Percentiles rank a stretch among this genome's conserved stretches.
Conservation (phyloP, 805 yeast genomes). For the Candida succiphila region DNA sequence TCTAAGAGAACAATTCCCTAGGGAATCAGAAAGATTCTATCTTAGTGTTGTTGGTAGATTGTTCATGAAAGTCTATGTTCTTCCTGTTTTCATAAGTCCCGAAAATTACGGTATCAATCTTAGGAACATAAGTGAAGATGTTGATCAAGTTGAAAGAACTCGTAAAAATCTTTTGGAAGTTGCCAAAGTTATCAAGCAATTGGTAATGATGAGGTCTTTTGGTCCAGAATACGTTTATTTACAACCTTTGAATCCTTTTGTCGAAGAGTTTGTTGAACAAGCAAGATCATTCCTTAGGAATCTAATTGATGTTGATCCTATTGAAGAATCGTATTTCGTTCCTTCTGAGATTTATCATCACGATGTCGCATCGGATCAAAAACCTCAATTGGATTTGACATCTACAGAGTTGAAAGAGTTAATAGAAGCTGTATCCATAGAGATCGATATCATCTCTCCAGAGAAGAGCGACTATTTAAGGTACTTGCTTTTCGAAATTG, state of each 20-base stretch:
- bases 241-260: constrained; percentile 72
- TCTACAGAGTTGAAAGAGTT: constrained; percentile 35
- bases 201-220: constrained; percentile 62
- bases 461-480: constrained; percentile 35
- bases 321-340: constrained; percentile 42
- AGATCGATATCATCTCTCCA: constrained; percentile 34
- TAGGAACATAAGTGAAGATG: constrained; percentile 12
- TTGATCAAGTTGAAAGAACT: constrained; percentile 10
- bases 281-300: constrained; percentile 34
- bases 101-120: constrained; percentile 44
- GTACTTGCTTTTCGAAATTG: constrained; percentile 12
- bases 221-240: constrained; percentile 50
- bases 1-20: constrained; percentile 36
- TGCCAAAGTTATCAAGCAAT: constrained; percentile 50
- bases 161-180: constrained; percentile 46
- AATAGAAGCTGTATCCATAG: constrained; percentile 29
- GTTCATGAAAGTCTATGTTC: constrained; percentile 42
- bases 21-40: constrained; percentile 47
- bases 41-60: constrained; percentile 62
- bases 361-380: constrained; percentile 44
- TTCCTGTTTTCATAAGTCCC: constrained; percentile 38
- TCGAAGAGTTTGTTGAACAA: constrained; percentile 38
- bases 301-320: constrained; percentile 42
- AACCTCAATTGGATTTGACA: constrained; percentile 34
- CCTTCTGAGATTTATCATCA: constrained; percentile 18